These are phyloP conservation scores for Kwoniella botswanensis DNA, from an alignment of 768 basidiomycete species.

Conservation along the genomic window DNA sequence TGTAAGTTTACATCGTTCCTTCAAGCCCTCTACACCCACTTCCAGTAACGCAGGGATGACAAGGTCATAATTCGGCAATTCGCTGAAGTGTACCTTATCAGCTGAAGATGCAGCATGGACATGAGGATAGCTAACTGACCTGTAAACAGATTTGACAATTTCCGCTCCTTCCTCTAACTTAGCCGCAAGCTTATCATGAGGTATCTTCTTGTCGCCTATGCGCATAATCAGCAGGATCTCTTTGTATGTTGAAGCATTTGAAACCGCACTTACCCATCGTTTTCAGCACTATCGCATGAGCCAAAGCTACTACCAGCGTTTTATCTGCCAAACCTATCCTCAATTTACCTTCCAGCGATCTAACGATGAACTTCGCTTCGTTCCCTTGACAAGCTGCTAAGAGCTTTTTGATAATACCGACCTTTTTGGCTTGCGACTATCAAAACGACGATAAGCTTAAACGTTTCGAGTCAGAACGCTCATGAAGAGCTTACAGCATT, in stretches of 20 bases:
- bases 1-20: constrained; percentile 80
- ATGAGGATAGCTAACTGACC: constrained; percentile 63
- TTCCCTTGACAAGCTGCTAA: constrained; percentile 86
- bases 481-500: constrained; percentile 67
- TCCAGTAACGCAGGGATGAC: constrained; percentile 89
- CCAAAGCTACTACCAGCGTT: constrained; percentile 90
- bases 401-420: constrained; percentile 90
- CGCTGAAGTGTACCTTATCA: constrained; percentile 62
- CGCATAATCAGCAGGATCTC: constrained; percentile 23
- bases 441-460: neutral
- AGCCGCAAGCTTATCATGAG: constrained; percentile 71
- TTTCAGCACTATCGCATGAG: constrained; percentile 84
- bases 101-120: neutral
- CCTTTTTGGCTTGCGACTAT: constrained; percentile 93
- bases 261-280: constrained; percentile 63
- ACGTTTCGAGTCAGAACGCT: too few relatives aligned
- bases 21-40: constrained; percentile 72
- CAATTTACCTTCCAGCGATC: constrained; percentile 93
- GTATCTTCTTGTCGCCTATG: constrained; percentile 74
- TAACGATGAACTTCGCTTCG: constrained; percentile 96
- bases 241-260: constrained; percentile 55
- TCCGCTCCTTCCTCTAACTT: constrained; percentile 77
- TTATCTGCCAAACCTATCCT: constrained; percentile 96
- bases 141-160: constrained; percentile 88
- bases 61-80: constrained; percentile 88